Conservation (phyloP, 345 rosid genomes). For the Rhodomyrtus tomentosa region DNA sequence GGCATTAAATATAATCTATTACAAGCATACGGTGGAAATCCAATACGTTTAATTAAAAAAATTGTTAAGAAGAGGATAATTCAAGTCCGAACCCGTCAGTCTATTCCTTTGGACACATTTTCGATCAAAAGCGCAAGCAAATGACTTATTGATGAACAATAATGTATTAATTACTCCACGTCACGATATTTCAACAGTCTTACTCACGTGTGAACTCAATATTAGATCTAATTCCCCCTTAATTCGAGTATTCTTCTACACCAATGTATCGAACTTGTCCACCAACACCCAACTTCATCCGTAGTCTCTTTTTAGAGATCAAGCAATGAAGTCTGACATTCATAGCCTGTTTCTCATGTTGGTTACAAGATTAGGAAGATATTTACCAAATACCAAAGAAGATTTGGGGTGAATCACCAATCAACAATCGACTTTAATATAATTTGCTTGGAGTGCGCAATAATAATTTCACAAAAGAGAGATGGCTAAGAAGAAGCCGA, state of each 20-base stretch:
- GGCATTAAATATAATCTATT: not conserved
- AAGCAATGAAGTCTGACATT: not conserved
- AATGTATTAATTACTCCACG: fast-evolving
- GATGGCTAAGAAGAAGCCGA: not conserved
- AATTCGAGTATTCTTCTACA: not conserved
- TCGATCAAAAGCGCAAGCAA: not conserved
- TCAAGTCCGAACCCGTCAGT: fast-evolving
- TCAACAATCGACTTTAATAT: not conserved
- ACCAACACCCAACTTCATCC: fast-evolving
- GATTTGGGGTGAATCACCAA: not conserved
- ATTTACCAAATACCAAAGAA: not conserved
- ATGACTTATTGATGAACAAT: fast-evolving
- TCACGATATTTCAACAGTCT: fast-evolving
- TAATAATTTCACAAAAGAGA: no score
- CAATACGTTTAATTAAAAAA: fast-evolving
- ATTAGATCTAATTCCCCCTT: fast-evolving
- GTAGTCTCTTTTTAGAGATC: not conserved
- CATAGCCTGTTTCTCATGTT: not conserved
- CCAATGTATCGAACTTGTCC: not conserved
- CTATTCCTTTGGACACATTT: not conserved
- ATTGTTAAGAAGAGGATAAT: not conserved
- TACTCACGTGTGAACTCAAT: fast-evolving
- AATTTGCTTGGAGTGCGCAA: no score
- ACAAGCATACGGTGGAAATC: not conserved
- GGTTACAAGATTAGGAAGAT: not conserved